Base-by-base conservation (phyloP, 345 rosid genomes). In the Camelina sativa region DNA sequence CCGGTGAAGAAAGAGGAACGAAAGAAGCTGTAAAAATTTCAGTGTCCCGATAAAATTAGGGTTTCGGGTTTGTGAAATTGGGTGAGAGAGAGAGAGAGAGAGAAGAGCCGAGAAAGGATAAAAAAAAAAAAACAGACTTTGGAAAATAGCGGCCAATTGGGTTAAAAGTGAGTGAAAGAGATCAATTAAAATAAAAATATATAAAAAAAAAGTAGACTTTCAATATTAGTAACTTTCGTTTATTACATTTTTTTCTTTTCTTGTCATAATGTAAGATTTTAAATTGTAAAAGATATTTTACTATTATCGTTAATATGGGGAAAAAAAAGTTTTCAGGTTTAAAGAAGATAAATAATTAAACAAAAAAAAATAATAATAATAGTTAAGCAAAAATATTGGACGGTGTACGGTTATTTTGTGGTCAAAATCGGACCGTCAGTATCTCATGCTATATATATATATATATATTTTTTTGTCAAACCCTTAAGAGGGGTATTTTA, bases 11-110 rank as follows among this genome's bases (percentile, higher is more conserved):
- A 28, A 69, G 54, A 63, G 37, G 44, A 30, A 69, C 30, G 30
- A 4, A 28, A 28, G 30, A 19, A 48, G 34, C 52, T 63, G 71
- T 62, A 15, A 60, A 67, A 65, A 51, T 63, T 63, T 63, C 64
- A 63, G 76, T 73, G 78, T 67, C 67, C 67, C 76, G 71, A 63
- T 38, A 64, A 71, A 65, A 76, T 78, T 72, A 72, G 77, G 81
- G 73, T 61, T 72, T 72, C 71, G 67, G 53, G 65, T 70, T 71
- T 46, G 75, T 72, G 77, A 40, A 62, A 62, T 47, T 52, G 74
- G 66, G 64, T 32, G 60, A 52, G 57, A 58, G 53, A 57, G 59
- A 52, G 41, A 37, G 10, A 8, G 10, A 8, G 10, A 8, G 3
- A 37, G 9, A 37, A 37, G 37, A 34, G 37, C 1, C 13, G 55